Evolutionary conservation across 2,329 filamentous ascomycete genomes (phyloP), one percentile per base, ranked within the genome.

Genomic region (Xylariaceae sp.): DNA sequence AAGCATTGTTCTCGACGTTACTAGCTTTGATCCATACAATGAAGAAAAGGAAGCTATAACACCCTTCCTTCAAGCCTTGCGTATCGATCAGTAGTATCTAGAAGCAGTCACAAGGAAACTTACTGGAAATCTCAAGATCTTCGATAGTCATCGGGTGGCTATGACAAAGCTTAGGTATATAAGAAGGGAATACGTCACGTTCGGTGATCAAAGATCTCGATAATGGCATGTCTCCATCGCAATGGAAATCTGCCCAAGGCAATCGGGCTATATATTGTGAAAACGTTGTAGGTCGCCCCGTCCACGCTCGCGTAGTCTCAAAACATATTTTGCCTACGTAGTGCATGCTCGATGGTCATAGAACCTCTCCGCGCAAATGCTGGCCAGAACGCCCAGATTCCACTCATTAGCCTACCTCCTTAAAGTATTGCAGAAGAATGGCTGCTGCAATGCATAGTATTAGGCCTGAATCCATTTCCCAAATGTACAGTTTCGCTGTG

Each of bases 181-280:
- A 52, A 32, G 42, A 23, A 50, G 20, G 53, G 32, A 37, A 14
- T 37, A 37, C 32, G 44, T 63, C 58, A 60, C 56, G 12, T 46
- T 55, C 18, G 40, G 44, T 44, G 41, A 41, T 42, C 37, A n/a
- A 40, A n/a, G 23, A 48, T 44, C 18, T 29, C 16, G 42, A 14
- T 14, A 29, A 20, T 50, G 21, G 51, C 40, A 50, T 32, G 40
- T 50, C 40, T 50, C 52, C 50, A 53, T 32, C 52, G 37, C 42
- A 44, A 54, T 50, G 41, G 43, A 50, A 53, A 44, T 41, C 55
- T 42, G 20, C 58, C 52, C 56, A 47, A 18, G 32, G 48, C 23
- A 43, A 47, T 29, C 20, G 59, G 61, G 61, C 46, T 67, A 58
- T 67, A 68, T 66, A 68, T 68, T 66, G 60, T 65, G 60, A 60